Conservation (phyloP, 257 asterid genomes). For the Ophiorrhiza pumila region DNA sequence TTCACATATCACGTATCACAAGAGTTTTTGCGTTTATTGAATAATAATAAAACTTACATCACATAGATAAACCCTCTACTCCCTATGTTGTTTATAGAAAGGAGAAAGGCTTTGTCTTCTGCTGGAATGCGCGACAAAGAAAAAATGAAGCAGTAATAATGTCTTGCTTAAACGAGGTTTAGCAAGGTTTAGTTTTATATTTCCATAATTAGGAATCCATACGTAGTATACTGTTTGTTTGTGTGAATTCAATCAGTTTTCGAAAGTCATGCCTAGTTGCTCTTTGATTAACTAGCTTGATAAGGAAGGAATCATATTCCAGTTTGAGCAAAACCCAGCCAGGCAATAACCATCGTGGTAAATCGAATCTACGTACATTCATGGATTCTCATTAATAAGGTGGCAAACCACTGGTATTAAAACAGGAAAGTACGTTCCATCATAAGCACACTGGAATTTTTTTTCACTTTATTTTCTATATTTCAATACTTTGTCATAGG, state of each 20-base stretch:
- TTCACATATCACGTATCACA: too few species aligned
- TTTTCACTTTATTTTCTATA: too few species aligned
- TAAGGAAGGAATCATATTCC: conserved; percentile 41
- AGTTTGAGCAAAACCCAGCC: conserved; percentile 18
- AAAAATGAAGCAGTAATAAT: not conserved
- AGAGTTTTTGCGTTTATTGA: too few species aligned
- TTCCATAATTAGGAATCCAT: conserved; percentile 31
- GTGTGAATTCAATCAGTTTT: conserved; percentile 19
- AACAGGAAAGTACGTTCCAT: not conserved
- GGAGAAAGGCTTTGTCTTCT: too few species aligned
- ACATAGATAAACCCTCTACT: too few species aligned
- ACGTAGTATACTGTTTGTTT: conserved; percentile 10
- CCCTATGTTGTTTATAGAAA: not conserved
- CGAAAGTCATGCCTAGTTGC: conserved; percentile 12
- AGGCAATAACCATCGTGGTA: conserved; percentile 16
- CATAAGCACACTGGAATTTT: too few species aligned
- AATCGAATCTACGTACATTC: conserved; percentile 27
- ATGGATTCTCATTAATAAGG: conserved; percentile 19
- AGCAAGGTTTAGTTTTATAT: conserved; percentile 20
- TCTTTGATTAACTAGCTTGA: conserved; percentile 20
- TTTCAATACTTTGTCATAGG: too few species aligned
- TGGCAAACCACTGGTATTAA: conserved; percentile 19
- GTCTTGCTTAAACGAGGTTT: not conserved
- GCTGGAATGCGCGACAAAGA: too few species aligned
- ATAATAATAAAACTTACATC: too few species aligned